Evolutionary conservation across 768 basidiomycete species (phyloP).

Genomic region (Dioszegia aurantiaca): DNA sequence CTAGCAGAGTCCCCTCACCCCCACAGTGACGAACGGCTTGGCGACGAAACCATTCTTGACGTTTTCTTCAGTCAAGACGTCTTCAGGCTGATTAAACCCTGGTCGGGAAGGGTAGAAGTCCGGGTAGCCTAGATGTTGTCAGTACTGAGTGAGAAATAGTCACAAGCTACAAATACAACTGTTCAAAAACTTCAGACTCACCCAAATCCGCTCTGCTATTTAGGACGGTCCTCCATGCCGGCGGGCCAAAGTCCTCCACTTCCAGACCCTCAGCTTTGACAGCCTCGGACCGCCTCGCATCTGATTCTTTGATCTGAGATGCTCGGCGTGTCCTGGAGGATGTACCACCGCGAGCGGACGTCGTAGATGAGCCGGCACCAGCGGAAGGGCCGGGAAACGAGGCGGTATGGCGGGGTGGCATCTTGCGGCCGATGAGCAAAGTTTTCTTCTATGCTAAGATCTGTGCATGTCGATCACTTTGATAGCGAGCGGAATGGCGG

Average conservation of each 20-base stretch:
- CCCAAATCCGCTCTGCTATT: constrained; percentile 43
- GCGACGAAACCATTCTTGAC: constrained; percentile 48
- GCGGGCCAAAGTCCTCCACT: constrained; percentile 44
- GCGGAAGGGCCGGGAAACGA: not conserved
- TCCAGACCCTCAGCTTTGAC: constrained; percentile 12
- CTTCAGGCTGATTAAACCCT: constrained; percentile 47
- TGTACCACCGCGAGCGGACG: not conserved
- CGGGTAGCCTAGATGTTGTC: constrained; percentile 47
- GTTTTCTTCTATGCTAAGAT: not conserved
- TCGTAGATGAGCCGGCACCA: not conserved
- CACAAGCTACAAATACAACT: no score
- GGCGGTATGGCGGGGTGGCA: constrained; percentile 8
- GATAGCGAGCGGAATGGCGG: no score
- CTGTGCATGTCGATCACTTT: not conserved
- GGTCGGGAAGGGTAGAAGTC: constrained; percentile 50
- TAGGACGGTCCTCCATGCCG: constrained; percentile 45
- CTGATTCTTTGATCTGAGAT: constrained; percentile 1
- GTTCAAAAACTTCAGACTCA: constrained; percentile 23
- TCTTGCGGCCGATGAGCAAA: not conserved
- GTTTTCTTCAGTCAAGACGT: constrained; percentile 48
- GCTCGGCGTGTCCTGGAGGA: constrained; percentile 1
- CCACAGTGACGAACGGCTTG: constrained; percentile 33
- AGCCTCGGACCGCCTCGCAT: constrained; percentile 1
- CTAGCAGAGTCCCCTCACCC: constrained; percentile 15
- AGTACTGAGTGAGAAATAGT: no score